Evolutionary conservation across 495 filamentous ascomycete species (phyloP), one percentile per base, ranked within the genome.

Genomic region (Chlorociboria aeruginascens): DNA sequence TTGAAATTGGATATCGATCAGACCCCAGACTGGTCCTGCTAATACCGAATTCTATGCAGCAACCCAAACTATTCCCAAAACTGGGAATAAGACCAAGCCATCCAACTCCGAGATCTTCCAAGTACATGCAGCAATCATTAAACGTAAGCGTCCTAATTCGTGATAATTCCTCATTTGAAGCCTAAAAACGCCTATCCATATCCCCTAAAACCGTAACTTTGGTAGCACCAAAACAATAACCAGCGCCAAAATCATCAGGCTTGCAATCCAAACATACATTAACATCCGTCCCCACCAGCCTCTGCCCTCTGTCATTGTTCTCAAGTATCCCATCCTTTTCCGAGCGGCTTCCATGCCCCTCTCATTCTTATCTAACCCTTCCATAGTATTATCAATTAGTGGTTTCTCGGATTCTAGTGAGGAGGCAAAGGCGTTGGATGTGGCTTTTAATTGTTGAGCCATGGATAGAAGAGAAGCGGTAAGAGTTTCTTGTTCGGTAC

Each of bases 271-370:
- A 11, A 69, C 81, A 72, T 93, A 94, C 43, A 95, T 68, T 72
- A 85, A 69, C 69, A 95, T 77, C 44, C 89, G 61, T 13, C 84
- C 89, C 83, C 76, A 89, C 83, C 82, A 90, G 1, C 89, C 89
- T 60, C 81, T 78, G 8, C 87, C 88, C 68, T 94, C 89, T 16
- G 78, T 86, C 76, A 90, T 81, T 20, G 72, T 68, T 53, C 74
- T 66, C 56, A 95, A 59, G 58, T 70, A 69, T 0, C 85, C 82
- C 82, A 98, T 92, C 48, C 77, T 65, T 51, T 72, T 69, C 34
- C 78, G 75, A 14, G 89, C 83, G 0, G 77, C 78, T 36, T 86
- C 80, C 71, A 98, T 83, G 2, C 77, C 81, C 7, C 67, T 60
- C 34, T 78, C 73, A 53, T 83, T 93, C 62, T 75, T 77, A 57